Percentiles rank a stretch among this genome's conserved stretches.
Evolutionary conservation across 2,329 filamentous ascomycete species (phyloP).

Genomic region (Neurospora crassa): DNA sequence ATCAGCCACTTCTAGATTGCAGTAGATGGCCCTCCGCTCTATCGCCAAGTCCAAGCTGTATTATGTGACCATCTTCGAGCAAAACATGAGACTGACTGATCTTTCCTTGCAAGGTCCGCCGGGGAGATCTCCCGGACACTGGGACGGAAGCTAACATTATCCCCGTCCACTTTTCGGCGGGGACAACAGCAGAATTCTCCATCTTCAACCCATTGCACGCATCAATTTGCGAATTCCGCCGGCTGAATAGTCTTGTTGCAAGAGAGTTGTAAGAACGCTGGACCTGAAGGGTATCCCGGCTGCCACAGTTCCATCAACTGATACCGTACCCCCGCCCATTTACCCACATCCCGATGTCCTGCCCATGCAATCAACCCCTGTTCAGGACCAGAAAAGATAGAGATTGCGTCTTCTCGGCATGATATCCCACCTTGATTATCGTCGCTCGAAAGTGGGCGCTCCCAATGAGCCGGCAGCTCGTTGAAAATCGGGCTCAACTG

Average conservation of each 20-base stretch:
- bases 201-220: background rate
- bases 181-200: background rate
- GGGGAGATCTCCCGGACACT: background rate
- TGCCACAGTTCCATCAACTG: background rate
- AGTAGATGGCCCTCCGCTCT: background rate
- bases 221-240: background rate
- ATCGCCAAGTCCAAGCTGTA: background rate
- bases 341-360: background rate
- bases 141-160: background rate
- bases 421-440: background rate
- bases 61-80: background rate
- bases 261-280: background rate
- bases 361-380: background rate
- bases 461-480: background rate
- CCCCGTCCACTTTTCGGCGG: background rate
- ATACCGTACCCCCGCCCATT: background rate
- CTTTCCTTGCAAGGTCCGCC: background rate
- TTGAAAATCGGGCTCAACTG: background rate
- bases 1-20: background rate
- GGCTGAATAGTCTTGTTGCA: background rate
- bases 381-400: background rate
- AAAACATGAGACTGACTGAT: background rate
- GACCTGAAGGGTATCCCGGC: background rate
- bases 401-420: background rate
- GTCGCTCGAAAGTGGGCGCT: background rate